phyloP scores from a whole-genome alignment of 1,284 basidiomycete species.

The Albatrellus sp. region DNA sequence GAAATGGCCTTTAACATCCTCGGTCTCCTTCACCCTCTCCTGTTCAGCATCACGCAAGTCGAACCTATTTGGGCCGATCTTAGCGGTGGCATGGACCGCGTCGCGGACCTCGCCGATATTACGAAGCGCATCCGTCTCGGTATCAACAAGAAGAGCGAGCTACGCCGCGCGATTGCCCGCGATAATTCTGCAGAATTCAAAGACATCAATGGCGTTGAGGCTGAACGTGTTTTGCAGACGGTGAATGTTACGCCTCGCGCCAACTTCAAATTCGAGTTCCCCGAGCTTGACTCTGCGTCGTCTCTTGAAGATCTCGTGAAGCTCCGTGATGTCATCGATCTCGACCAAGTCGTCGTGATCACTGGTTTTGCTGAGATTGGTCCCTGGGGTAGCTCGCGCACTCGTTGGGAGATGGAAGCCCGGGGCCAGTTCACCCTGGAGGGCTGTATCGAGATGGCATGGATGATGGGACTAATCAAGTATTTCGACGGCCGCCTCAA shows the following conservation, averaged over 20 bases:
- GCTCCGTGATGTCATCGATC: slow-evolving; percentile 80
- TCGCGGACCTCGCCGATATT: slow-evolving; percentile 90
- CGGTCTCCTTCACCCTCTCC: slow-evolving; percentile 96
- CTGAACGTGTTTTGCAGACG: slow-evolving; percentile 88
- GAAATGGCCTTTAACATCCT: slow-evolving; percentile 99
- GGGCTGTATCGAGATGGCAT: slow-evolving; percentile 98
- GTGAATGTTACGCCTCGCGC: slow-evolving; percentile 91
- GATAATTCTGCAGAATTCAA: slow-evolving; percentile 96
- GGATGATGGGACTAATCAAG: slow-evolving; percentile 98
- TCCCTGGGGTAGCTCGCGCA: slow-evolving; percentile 97
- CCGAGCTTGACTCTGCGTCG: slow-evolving; percentile 56
- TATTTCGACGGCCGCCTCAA: slow-evolving; percentile 96
- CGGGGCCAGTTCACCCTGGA: slow-evolving; percentile 90
- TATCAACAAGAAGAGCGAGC: slow-evolving; percentile 74
- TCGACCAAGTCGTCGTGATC: slow-evolving; percentile 88
- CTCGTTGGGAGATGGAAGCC: slow-evolving; percentile 99
- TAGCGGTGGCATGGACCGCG: slow-evolving; percentile 94
- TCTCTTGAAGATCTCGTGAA: slow-evolving; percentile 64
- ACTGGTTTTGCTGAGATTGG: slow-evolving; percentile 97
- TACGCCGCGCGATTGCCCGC: slow-evolving; percentile 85
- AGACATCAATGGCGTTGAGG: slow-evolving; percentile 81
- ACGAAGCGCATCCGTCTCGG: slow-evolving; percentile 76
- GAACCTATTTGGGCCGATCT: slow-evolving; percentile 98
- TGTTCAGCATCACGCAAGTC: slow-evolving; percentile 99
- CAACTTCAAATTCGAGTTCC: slow-evolving; percentile 96